phyloP scores from a whole-genome alignment of 768 basidiomycete genomes.

The Leccinum longicurvipes region DNA sequence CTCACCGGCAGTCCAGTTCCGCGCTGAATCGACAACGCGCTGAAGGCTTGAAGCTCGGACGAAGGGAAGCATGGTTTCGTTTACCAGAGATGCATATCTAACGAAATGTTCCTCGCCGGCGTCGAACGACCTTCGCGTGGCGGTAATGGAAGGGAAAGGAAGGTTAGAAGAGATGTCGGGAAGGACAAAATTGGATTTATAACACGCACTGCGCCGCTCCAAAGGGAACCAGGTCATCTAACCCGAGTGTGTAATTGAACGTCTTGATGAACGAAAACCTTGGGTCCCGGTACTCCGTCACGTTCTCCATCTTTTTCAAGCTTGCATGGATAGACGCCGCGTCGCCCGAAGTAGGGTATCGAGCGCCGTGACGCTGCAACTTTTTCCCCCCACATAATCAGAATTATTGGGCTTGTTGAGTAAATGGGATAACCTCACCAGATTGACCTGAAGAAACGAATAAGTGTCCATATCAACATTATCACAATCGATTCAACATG shows the following conservation, averaged over 20 bases:
- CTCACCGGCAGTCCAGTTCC: slow-evolving; percentile 63
- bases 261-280: slow-evolving; percentile 49
- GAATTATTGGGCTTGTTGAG: background rate
- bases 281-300: slow-evolving; percentile 39
- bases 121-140: slow-evolving; percentile 40
- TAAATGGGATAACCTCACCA: background rate
- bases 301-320: slow-evolving; percentile 51
- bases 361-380: background rate
- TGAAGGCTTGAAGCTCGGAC: slow-evolving; percentile 43
- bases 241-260: slow-evolving; percentile 56
- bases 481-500: background rate
- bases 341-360: background rate
- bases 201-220: slow-evolving; percentile 59
- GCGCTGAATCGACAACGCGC: slow-evolving; percentile 63
- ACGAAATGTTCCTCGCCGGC: slow-evolving; percentile 47
- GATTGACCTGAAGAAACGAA: background rate
- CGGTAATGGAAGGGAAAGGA: background rate
- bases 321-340: slow-evolving; percentile 43
- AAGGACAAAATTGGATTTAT: slow-evolving; percentile 48
- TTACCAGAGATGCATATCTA: slow-evolving; percentile 51
- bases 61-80: slow-evolving; percentile 44
- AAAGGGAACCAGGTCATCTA: slow-evolving; percentile 56
- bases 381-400: background rate
- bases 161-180: slow-evolving; percentile 28
- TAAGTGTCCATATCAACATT: background rate